phyloP scores from a whole-genome alignment of 225 moss, liverwort and hornwort species.

The Marchantia paleacea region DNA sequence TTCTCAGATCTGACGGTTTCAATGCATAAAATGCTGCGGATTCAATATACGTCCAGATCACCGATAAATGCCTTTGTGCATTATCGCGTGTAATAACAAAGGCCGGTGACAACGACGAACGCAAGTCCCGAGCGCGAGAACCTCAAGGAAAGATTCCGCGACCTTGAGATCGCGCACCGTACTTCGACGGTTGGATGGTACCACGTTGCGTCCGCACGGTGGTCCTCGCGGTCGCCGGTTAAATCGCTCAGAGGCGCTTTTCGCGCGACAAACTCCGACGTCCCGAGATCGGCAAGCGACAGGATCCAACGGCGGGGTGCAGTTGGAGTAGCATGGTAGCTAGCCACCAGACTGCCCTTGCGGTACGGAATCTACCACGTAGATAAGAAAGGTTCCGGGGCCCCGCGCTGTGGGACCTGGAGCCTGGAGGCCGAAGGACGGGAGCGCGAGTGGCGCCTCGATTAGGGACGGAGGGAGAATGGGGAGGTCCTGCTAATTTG shows the following conservation, averaged over 20 bases:
- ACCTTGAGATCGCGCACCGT: too few relatives aligned
- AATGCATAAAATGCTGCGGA: neutral
- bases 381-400: neutral
- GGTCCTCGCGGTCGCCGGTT: neutral
- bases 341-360: neutral
- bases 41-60: neutral
- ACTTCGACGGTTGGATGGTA: too few relatives aligned
- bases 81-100: neutral
- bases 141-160: neutral
- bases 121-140: neutral
- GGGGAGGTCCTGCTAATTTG: slow-evolving; percentile 7
- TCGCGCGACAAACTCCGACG: neutral
- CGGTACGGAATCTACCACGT: slow-evolving; percentile 9
- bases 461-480: slow-evolving; percentile 15
- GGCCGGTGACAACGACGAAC: neutral
- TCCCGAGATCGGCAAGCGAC: too few relatives aligned
- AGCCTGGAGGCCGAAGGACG: neutral
- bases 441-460: slow-evolving; percentile 15
- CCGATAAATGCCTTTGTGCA: neutral
- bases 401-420: neutral
- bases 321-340: neutral
- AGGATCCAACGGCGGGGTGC: neutral
- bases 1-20: slow-evolving; percentile 2
- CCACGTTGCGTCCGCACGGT: neutral
- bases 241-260: neutral